phyloP scores from a whole-genome alignment of 768 basidiomycete species.

The Leccinum rimulosum region DNA sequence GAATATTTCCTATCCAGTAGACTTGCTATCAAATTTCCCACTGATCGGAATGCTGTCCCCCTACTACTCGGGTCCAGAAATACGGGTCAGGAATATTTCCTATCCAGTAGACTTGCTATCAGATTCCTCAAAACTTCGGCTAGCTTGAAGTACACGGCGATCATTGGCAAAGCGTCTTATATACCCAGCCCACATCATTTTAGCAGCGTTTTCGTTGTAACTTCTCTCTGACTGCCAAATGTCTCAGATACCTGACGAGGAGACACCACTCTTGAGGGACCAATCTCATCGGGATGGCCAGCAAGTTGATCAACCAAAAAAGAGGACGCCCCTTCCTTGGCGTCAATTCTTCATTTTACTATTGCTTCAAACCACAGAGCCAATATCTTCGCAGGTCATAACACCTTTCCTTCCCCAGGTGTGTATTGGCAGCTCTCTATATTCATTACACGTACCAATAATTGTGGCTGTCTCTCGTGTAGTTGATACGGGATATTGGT shows the following conservation, averaged over 20 bases:
- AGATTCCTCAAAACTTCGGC: not conserved
- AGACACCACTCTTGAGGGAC: slow-evolving; percentile 51
- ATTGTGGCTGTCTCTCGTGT: not conserved
- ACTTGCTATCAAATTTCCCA: no score
- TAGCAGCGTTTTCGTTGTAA: not conserved
- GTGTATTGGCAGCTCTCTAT: slow-evolving; percentile 14
- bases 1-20: no score
- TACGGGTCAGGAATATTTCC: not conserved
- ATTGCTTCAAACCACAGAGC: slow-evolving; percentile 71
- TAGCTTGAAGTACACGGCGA: not conserved
- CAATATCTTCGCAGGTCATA: slow-evolving; percentile 70
- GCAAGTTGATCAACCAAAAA: slow-evolving; percentile 20
- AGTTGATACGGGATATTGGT: slow-evolving; percentile 31
- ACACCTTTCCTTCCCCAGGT: slow-evolving; percentile 70
- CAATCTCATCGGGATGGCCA: slow-evolving; percentile 8
- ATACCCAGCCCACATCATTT: not conserved
- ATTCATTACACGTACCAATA: not conserved
- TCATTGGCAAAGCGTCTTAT: no score
- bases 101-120: not conserved
- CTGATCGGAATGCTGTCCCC: no score
- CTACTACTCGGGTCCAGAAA: no score
- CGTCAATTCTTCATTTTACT: slow-evolving; percentile 66
- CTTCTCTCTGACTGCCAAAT: not conserved
- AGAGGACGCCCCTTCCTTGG: slow-evolving; percentile 61
- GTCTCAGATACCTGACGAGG: slow-evolving; percentile 44